These are phyloP conservation scores for Otatea glauca DNA, from an alignment of 176 grass and related monocot species.

Conservation along the genomic window DNA sequence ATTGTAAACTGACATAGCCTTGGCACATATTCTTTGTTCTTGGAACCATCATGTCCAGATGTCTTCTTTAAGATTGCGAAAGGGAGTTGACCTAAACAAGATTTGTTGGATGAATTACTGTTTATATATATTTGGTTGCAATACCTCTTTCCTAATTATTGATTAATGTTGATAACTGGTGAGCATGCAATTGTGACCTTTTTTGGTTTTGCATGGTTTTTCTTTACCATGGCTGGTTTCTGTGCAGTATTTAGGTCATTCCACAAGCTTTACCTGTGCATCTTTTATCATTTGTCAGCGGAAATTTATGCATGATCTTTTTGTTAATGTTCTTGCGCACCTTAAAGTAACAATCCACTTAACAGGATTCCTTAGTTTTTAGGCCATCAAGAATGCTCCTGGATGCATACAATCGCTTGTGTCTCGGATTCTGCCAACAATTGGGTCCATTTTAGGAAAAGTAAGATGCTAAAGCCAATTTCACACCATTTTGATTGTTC, in stretches of 20 bases:
- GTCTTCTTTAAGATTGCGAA: constrained; percentile 24
- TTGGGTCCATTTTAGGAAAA: constrained; percentile 79
- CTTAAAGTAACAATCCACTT: constrained; percentile 49
- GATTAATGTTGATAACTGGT: not conserved
- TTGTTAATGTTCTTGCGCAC: constrained; percentile 6
- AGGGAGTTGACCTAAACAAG: not conserved
- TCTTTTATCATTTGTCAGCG: constrained; percentile 11
- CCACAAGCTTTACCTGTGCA: constrained; percentile 9
- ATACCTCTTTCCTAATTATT: not conserved
- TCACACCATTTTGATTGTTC: constrained; percentile 12
- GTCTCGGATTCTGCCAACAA: constrained; percentile 74
- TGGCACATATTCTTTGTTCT: constrained; percentile 8
- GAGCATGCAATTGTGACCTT: constrained; percentile 6
- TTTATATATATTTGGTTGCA: constrained; percentile 30
- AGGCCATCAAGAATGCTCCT: constrained; percentile 95
- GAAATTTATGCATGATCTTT: not conserved
- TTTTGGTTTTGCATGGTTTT: constrained; percentile 8
- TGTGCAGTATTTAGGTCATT: constrained; percentile 4
- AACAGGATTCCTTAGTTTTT: constrained; percentile 64
- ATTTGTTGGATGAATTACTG: constrained; percentile 24
- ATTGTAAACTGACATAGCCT: not conserved
- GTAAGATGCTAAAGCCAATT: constrained; percentile 54
- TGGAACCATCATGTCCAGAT: not conserved
- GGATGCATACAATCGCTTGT: constrained; percentile 80
- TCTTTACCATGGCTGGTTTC: constrained; percentile 14